Evolutionary conservation across 1,139 yeast species (phyloP), one percentile per base, ranked within the genome.

Genomic region (Casaregolazyma lundiana): DNA sequence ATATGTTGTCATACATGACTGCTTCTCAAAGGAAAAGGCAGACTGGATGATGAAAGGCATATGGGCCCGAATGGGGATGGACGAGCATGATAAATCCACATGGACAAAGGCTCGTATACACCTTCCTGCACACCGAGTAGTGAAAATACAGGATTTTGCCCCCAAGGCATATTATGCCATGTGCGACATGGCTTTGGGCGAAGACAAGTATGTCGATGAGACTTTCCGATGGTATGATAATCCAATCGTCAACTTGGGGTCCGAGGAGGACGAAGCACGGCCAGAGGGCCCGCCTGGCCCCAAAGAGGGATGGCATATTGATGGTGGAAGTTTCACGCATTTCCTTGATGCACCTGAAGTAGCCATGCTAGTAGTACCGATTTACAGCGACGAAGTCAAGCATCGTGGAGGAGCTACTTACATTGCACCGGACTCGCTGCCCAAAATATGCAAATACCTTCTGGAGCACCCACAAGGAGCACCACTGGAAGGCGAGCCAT

Each of bases 401-500:
- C 50, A 47, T 26, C 38, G 45, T 13, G 50, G 50, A 13, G 50
- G 50, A 11, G 50, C 48, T 26, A 48, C 50, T 4, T 48, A 45
- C 26, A 48, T 48, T 35, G 30, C 37, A 18, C 50, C 48, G 1
- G 50, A 48, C 29, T 41, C 48, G 4, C 43, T 48, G n/a, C 29
- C 48, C 2, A 26, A 37, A 13, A 46, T 48, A n/a, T 36, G 45
- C 20, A 48, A 44, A 17, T 48, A 41, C 38, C 41, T 48, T 20
- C 30, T 22, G 32, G 50, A 44, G 21, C 48, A 48, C 20, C 50
- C 50, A 2, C 37, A 45, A n/a, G 50, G 50, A 13, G 43, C 37
- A 7, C 44, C 45, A 7, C 8, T 20, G 7, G 39, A 32, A 8
- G 38, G 39, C 13, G 43, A 44, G 30, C 32, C 26, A 7, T 20